Evolutionary conservation across 129 eudicot species (phyloP).

Genomic region (carrot (Daucus carota)): DNA sequence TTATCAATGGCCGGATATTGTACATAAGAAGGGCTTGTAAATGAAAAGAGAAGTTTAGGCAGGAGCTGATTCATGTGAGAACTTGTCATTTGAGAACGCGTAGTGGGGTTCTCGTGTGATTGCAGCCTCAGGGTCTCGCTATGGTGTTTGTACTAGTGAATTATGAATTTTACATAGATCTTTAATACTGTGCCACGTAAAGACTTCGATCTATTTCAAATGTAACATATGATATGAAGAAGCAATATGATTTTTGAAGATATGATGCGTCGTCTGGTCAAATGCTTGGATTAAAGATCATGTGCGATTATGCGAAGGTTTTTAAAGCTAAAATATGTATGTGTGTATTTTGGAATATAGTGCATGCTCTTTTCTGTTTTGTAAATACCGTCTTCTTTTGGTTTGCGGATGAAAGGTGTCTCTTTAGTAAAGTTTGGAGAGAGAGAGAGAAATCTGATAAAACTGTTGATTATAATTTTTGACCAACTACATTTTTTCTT

Average conservation of each 20-base stretch:
- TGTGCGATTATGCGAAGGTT: too few species aligned
- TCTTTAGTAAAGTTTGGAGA: too few species aligned
- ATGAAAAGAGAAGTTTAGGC: conserved; percentile 8
- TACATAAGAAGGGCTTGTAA: conserved; percentile 12
- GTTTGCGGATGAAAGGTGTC: too few species aligned
- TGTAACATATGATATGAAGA: conserved; percentile 1
- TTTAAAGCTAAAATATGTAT: too few species aligned
- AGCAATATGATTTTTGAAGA: neutral
- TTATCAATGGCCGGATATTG: conserved; percentile 2
- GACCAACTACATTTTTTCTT: too few species aligned
- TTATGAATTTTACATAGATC: neutral
- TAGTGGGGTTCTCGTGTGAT: neutral
- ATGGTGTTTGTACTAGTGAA: neutral
- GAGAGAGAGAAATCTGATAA: too few species aligned
- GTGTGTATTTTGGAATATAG: too few species aligned
- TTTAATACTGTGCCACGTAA: neutral
- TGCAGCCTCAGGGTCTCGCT: neutral
- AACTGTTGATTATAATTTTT: too few species aligned
- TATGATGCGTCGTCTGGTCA: neutral
- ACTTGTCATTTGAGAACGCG: neutral
- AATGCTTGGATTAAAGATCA: neutral
- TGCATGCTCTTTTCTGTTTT: too few species aligned
- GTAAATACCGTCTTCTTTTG: too few species aligned
- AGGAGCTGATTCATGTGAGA: conserved; percentile 5
- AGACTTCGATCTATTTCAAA: neutral